Base-by-base conservation (phyloP, 768 basidiomycete genomes). In the Calocybe gangraenosa region DNA sequence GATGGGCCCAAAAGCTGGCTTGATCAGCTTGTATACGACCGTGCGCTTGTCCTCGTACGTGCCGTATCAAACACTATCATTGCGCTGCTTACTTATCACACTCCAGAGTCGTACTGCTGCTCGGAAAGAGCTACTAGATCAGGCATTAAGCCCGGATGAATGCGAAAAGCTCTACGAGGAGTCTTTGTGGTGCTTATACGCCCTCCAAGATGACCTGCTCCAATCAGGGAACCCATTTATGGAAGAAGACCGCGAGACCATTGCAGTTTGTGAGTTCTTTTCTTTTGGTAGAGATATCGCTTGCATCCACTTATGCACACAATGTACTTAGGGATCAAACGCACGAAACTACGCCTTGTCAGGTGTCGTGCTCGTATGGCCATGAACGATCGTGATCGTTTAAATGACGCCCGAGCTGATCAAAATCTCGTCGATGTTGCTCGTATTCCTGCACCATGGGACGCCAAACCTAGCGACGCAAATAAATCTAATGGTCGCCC, bases 161-260 rank as follows among this genome's bases (percentile, higher is more conserved):
- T 94, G 92, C 62, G 92, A 96, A 70, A 87, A 86, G 61, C 71
- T 95, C 30, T 99, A 98, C 65, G 94, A 97, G 58, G 92, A 92
- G 56, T 91, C 92, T 0, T 64, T 98, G 7, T 96, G 92, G 92
- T 88, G 93, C 60, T 72, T 98, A 22, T 90, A 93, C 52, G 87
- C 92, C 0, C 72, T 98, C 7, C 85, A 93, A 60, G 96, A 98
- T 59, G 88, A 95, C 56, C 71, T 92, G 1, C 60, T 87, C 49
- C 86, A 91, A 61, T 78, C 74, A 7, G 87, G 82, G 11, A 92
- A 90, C 58, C 87, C 90, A 2, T 91, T 84, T 63, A 76, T 83
- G 76, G 87, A 88, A 41, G 88, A 92, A 54, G 90, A 92, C 56
- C 75, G 82, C 22, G 75, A 78, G 32, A 89, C 86, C 3, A 88